A percentile compares a stretch with the other conserved stretches of the same genome.
phyloP scores from a whole-genome alignment of 257 asterid genomes.

The Jaltomata sinuosa region DNA sequence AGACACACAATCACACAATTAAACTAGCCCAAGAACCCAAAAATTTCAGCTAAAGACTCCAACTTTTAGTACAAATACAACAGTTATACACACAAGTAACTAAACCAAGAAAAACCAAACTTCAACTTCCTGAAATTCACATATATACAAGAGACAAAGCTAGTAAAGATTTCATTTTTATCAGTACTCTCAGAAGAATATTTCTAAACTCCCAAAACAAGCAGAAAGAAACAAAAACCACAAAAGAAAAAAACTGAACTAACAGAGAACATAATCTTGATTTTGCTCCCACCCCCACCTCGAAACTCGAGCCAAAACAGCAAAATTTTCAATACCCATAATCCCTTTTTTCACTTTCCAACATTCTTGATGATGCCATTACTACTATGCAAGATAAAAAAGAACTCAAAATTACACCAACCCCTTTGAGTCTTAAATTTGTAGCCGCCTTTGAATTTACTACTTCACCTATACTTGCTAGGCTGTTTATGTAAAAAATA shows the following conservation, averaged over 20 bases:
- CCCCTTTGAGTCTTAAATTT: constrained; percentile 19
- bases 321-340: constrained; percentile 5
- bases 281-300: not conserved
- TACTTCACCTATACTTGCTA: constrained; percentile 16
- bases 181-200: constrained; percentile 16
- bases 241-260: not conserved
- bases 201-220: constrained; percentile 28
- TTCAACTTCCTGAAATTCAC: constrained; percentile 19
- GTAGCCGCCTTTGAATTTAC: constrained; percentile 78
- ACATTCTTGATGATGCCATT: too few species aligned
- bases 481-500: constrained; percentile 18
- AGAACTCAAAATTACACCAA: not conserved
- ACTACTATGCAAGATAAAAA: too few species aligned
- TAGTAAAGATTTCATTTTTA: constrained; percentile 21
- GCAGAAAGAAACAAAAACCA: constrained; percentile 30
- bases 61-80: constrained; percentile 1
- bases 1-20: constrained; percentile 1
- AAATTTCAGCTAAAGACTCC: not conserved
- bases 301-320: not conserved
- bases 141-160: constrained; percentile 23
- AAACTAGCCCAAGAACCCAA: not conserved
- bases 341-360: not conserved
- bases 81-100: not conserved
- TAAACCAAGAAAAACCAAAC: constrained; percentile 15
- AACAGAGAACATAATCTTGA: not conserved